Conservation (phyloP, 768 basidiomycete genomes). For the Leucogyrophana mollusca region DNA sequence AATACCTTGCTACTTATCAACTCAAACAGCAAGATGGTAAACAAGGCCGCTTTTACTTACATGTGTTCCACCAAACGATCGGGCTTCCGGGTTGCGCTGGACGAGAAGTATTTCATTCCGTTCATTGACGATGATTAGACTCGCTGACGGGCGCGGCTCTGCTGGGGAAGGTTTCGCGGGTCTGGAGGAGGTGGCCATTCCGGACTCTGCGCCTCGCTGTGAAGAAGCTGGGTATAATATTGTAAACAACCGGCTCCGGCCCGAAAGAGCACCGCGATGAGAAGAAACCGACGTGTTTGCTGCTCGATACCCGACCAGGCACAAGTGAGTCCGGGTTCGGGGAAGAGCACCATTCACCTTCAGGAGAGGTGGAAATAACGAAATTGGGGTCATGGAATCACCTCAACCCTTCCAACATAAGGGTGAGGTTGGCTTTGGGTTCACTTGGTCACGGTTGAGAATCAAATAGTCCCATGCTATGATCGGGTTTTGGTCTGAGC, state of each 20-base stretch:
- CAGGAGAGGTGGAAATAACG: too few relatives aligned
- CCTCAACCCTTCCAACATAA: too few relatives aligned
- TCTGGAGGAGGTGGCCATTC: not conserved
- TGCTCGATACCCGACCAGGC: too few relatives aligned
- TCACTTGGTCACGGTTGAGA: too few relatives aligned
- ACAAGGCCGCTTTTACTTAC: conserved; percentile 36
- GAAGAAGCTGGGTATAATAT: too few relatives aligned
- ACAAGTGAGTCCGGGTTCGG: too few relatives aligned
- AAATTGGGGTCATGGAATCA: too few relatives aligned
- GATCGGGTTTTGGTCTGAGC: too few relatives aligned
- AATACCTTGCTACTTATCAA: conserved; percentile 52
- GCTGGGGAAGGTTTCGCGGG: not conserved
- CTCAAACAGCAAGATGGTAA: conserved; percentile 3
- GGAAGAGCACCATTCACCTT: too few relatives aligned
- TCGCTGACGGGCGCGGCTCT: conserved; percentile 61
- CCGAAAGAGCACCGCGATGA: not conserved
- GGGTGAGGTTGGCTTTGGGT: too few relatives aligned
- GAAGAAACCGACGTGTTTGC: not conserved
- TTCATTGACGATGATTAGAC: conserved; percentile 61
- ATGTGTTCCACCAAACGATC: conserved; percentile 64
- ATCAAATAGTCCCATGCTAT: too few relatives aligned
- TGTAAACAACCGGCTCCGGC: not conserved
- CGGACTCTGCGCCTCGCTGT: not conserved
- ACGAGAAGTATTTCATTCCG: conserved; percentile 71
- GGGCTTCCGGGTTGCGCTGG: conserved; percentile 63